Evolutionary conservation across 352 stramenopile genomes (phyloP).

Genomic region (Phytophthora pini): DNA sequence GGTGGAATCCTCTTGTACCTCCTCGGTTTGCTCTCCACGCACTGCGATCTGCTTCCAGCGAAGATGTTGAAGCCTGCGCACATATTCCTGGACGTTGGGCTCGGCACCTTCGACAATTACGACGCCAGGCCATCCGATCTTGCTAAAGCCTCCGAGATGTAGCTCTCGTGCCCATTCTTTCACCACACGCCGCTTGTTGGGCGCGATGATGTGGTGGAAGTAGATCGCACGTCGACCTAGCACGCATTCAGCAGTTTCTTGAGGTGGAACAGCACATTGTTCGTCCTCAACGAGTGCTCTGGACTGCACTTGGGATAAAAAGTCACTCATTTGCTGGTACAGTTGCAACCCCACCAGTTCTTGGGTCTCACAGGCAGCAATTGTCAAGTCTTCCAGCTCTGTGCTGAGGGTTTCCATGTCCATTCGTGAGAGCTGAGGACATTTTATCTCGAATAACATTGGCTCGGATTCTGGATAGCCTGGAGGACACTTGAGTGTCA

Average conservation of each 20-base stretch:
- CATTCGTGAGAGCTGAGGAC: conserved; percentile 49
- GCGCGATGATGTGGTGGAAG: conserved; percentile 86
- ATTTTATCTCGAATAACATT: conserved; percentile 56
- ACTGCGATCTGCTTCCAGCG: conserved; percentile 86
- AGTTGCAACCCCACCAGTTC: conserved; percentile 65
- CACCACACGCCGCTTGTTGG: conserved; percentile 73
- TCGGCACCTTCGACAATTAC: conserved; percentile 78
- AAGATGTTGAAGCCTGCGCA: conserved; percentile 74
- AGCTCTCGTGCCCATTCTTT: conserved; percentile 79
- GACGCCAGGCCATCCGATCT: conserved; percentile 85
- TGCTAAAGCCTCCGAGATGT: conserved; percentile 70
- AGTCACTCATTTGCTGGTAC: conserved; percentile 69
- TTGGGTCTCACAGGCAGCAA: conserved; percentile 27
- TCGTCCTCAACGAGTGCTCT: not conserved
- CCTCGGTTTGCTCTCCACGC: conserved; percentile 72
- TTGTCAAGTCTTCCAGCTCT: conserved; percentile 42
- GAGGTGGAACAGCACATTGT: not conserved
- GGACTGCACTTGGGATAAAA: conserved; percentile 41
- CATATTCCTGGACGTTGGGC: conserved; percentile 64
- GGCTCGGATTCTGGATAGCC: conserved; percentile 44
- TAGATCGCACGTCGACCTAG: conserved; percentile 80
- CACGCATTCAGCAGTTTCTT: conserved; percentile 19
- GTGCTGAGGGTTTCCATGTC: conserved; percentile 49
- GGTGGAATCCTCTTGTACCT: conserved; percentile 1
- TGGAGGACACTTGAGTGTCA: conserved; percentile 53